phyloP scores from a whole-genome alignment of 2,329 filamentous ascomycete genomes.

The Plectosphaerella plurivora region DNA sequence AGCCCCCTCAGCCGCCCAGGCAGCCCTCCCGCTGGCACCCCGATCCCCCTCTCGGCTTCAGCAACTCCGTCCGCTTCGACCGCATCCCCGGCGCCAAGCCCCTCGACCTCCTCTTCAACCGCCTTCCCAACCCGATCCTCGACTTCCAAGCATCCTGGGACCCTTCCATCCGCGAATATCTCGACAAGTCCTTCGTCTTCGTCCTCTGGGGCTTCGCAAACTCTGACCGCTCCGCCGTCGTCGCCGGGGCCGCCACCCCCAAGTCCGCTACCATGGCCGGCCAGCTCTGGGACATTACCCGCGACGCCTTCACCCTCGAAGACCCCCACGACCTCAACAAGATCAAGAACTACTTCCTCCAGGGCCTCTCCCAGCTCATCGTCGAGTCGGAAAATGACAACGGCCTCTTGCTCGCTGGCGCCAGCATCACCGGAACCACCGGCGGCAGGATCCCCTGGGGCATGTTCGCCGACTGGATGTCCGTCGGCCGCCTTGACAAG shows the following conservation, averaged over 20 bases:
- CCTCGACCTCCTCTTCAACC: neutral
- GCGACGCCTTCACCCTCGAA: constrained; percentile 7
- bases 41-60: too few species aligned
- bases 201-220: constrained; percentile 11
- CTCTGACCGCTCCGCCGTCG: constrained; percentile 4
- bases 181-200: neutral
- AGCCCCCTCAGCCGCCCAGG: too few species aligned
- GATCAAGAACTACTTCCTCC: constrained; percentile 8
- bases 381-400: neutral
- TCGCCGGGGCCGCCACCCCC: neutral
- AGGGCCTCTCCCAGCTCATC: constrained; percentile 6
- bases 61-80: neutral
- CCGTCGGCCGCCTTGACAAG: constrained; percentile 5
- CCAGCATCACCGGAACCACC: too few species aligned
- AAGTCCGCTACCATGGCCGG: neutral
- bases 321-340: constrained; percentile 4
- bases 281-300: constrained; percentile 7
- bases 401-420: too few species aligned
- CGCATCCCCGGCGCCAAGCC: neutral
- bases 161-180: neutral
- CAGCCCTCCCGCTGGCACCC: too few species aligned
- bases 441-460: neutral
- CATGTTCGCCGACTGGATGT: constrained; percentile 6
- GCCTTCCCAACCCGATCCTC: neutral
- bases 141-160: neutral